A percentile compares a stretch with the other conserved stretches of the same genome.
Evolutionary conservation across 192 early-diverging fungal species (phyloP).

Genomic region (Umbelopsis isabellina): DNA sequence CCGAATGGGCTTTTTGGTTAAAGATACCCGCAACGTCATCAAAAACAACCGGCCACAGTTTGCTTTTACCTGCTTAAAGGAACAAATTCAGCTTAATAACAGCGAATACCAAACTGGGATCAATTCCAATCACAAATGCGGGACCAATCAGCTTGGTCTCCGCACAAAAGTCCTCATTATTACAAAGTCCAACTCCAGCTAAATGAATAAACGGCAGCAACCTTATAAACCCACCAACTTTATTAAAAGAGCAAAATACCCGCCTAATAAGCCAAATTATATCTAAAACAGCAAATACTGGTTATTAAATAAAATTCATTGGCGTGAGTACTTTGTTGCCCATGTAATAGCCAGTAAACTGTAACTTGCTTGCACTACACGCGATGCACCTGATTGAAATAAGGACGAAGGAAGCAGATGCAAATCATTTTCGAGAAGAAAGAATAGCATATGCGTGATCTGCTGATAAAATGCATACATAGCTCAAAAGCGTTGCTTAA

Average conservation of each 20-base stretch:
- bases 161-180: neutral
- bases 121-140: conserved; percentile 23
- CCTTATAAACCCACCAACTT: too few species aligned
- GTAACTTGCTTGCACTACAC: too few species aligned
- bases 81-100: conserved; percentile 15
- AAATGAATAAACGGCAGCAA: too few species aligned
- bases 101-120: conserved; percentile 19
- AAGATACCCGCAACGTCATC: conserved; percentile 6
- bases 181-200: neutral
- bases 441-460: neutral
- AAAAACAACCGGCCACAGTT: neutral
- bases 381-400: too few species aligned
- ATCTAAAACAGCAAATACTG: too few species aligned
- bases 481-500: too few species aligned
- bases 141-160: conserved; percentile 20
- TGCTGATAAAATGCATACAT: too few species aligned
- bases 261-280: too few species aligned
- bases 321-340: too few species aligned
- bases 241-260: too few species aligned
- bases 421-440: conserved; percentile 7
- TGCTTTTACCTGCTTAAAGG: neutral
- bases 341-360: too few species aligned
- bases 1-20: neutral
- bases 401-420: neutral
- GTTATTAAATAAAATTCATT: too few species aligned